Evolutionary conservation across 2,329 filamentous ascomycete genomes (phyloP), one percentile per base, ranked within the genome.

Genomic region (Microcera coccophila): DNA sequence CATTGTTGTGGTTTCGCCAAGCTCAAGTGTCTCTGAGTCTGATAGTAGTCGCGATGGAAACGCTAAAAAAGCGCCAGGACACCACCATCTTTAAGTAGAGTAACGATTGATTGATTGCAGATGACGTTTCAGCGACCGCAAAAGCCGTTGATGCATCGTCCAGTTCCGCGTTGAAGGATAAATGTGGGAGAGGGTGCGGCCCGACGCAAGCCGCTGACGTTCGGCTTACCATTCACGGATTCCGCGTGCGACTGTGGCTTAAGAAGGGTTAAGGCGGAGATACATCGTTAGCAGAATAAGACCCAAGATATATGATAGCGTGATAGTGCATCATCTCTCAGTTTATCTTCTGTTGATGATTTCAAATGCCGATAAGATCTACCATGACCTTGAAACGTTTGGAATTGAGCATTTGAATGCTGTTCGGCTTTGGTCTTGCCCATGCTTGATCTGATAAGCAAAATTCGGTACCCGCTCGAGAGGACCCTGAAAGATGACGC

Each of bases 1-100:
- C 75, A 79, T 79, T 38, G 42, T 67, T 31, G 36, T 26, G 22
- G 22, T 26, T n/a, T 26, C 22, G 7, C 22, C 7, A 26, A 26
- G 22, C 22, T 26, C 22, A 26, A 26, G 22, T 26, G 22, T 26
- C 22, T 8, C 29, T 32, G n/a, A 14, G 29, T 32, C n/a, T 8
- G 12, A n/a, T 10, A 17, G 11, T 14, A 32, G 29, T n/a, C 22
- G 7, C 15, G 32, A 18, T 15, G 4, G 24, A 31, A 16, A n/a
- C n/a, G 12, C 26, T 38, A 26, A 36, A 21, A 36, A 22, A 38
- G n/a, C 32, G 44, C 40, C 49, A 39, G 42, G 40, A 45, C 44
- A 50, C 55, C 38, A 50, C 55, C 38, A 42, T 55, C 52, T 56
- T 57, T 43, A 57, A 55, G 29, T 26, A 26, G 12, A 12, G 22